phyloP scores from a whole-genome alignment of 169 alveolate genomes.

The Babesia ovis region DNA sequence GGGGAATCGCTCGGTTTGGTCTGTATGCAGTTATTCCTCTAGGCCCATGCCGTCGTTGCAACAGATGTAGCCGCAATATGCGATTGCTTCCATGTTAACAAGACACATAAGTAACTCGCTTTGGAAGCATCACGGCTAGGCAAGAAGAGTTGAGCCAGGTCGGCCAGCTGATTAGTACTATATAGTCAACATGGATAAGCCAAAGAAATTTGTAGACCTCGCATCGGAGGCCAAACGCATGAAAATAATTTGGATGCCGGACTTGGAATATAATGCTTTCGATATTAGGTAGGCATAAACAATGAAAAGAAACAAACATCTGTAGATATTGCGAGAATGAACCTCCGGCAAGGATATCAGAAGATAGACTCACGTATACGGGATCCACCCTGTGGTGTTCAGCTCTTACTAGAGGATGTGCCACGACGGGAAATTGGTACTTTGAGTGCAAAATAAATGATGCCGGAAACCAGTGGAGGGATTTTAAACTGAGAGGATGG shows the following conservation, averaged over 20 bases:
- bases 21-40: no score
- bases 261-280: constrained; percentile 41
- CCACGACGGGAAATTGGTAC: constrained; percentile 51
- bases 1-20: no score
- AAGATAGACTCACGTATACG: constrained; percentile 47
- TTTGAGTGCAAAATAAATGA: constrained; percentile 40
- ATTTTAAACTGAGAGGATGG: constrained; percentile 58
- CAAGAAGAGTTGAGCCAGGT: no score
- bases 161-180: not conserved
- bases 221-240: constrained; percentile 34
- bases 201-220: constrained; percentile 29
- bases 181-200: constrained; percentile 11
- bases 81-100: no score
- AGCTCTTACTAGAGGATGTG: constrained; percentile 55
- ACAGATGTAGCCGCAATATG: no score
- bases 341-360: constrained; percentile 40
- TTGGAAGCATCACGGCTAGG: no score
- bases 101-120: no score
- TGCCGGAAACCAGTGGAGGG: constrained; percentile 25
- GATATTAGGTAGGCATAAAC: constrained; percentile 31
- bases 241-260: constrained; percentile 44
- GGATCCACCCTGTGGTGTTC: constrained; percentile 55
- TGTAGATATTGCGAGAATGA: constrained; percentile 36
- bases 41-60: no score
- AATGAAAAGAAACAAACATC: not conserved